phyloP scores from a whole-genome alignment of 1,284 basidiomycete genomes.

The Cutaneotrichosporon spelunceum region DNA sequence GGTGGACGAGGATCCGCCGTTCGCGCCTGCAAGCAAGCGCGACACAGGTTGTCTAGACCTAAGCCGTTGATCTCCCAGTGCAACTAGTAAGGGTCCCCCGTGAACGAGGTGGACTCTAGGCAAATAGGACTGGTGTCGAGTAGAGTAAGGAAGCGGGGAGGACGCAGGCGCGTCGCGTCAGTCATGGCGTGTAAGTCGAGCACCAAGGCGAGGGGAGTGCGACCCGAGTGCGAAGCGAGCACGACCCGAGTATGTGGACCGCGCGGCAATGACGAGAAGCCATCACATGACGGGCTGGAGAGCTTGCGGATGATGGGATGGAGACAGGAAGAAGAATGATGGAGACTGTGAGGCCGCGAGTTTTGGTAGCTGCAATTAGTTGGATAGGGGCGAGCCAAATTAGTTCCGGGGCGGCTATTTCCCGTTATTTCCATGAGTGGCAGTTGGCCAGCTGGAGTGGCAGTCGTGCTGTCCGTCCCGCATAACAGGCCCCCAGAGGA shows the following conservation, averaged over 20 bases:
- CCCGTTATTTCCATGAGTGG: neutral
- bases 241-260: neutral
- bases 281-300: neutral
- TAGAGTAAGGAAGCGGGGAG: neutral
- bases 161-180: neutral
- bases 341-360: neutral
- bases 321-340: neutral
- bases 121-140: constrained; percentile 24
- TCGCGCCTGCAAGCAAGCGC: constrained; percentile 1
- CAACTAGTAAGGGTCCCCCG: constrained; percentile 26
- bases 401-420: neutral
- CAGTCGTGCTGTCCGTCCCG: too few species aligned
- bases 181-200: constrained; percentile 3
- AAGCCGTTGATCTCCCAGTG: constrained; percentile 25
- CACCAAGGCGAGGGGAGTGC: too few species aligned
- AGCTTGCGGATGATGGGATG: too few species aligned
- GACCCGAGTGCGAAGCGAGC: too few species aligned
- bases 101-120: constrained; percentile 25
- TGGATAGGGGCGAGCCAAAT: neutral
- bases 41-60: constrained; percentile 31
- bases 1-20: constrained; percentile 26
- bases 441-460: too few species aligned
- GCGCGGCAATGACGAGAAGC: neutral
- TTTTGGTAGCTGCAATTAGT: neutral
- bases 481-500: too few species aligned